Evolutionary conservation across 192 early-diverging fungal species (phyloP).

Genomic region (Podila epicladia): DNA sequence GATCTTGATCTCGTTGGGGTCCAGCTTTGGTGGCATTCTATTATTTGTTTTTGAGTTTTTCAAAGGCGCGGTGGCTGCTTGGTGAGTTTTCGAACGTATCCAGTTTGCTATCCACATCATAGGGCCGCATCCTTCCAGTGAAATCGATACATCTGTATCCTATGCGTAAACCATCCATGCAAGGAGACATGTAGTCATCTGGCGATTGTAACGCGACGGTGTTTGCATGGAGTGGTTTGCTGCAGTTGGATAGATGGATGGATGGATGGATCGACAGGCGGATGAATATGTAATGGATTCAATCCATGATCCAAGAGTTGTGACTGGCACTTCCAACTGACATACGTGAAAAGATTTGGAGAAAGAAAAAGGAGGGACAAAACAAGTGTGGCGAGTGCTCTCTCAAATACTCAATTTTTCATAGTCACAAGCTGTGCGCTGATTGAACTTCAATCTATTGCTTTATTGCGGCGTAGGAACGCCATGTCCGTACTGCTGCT

Average conservation of each 20-base stretch:
- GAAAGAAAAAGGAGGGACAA: conserved; percentile 5
- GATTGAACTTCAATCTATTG: background rate
- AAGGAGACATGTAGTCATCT: no score
- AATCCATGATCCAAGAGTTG: background rate
- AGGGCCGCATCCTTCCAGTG: no score
- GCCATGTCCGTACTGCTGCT: conserved; percentile 21
- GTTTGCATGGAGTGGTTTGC: no score
- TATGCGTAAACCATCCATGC: background rate
- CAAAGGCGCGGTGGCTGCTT: background rate
- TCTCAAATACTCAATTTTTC: background rate
- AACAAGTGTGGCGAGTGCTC: background rate
- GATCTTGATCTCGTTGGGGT: conserved; percentile 79
- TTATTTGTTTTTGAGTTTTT: background rate
- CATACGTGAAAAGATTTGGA: conserved; percentile 10
- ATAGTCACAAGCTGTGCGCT: background rate
- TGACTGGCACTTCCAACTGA: background rate
- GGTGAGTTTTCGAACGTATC: background rate
- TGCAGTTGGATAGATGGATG: conserved; percentile 10
- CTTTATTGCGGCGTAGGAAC: background rate
- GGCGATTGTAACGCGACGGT: no score
- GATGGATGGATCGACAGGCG: background rate
- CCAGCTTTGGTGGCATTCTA: conserved; percentile 90
- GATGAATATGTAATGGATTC: background rate
- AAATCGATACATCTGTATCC: background rate
- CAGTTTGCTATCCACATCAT: background rate